Evolutionary conservation across 1,139 yeast species (phyloP).

Genomic region (Candida labiduridarum): DNA sequence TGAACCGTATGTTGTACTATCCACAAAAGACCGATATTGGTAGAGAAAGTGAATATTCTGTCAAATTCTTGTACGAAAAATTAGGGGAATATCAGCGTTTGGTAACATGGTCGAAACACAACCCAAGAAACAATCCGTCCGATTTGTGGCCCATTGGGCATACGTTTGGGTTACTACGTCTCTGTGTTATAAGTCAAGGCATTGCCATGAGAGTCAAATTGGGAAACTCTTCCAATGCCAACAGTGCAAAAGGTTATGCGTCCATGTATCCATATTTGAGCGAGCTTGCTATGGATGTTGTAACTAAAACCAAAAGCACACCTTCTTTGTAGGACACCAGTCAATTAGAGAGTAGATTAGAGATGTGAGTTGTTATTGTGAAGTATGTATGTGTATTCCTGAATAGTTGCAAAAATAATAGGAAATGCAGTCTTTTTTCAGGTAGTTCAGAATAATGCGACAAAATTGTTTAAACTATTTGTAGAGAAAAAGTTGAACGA

Average conservation of each 20-base stretch:
- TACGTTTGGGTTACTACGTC: conserved; percentile 60
- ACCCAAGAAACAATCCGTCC: conserved; percentile 40
- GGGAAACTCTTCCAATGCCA: conserved; percentile 65
- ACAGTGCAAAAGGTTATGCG: conserved; percentile 51
- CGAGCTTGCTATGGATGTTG: conserved; percentile 29
- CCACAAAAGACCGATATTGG: conserved; percentile 41
- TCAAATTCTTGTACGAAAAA: conserved; percentile 23
- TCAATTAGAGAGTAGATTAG: background rate
- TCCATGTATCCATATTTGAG: conserved; percentile 48
- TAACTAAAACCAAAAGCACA: background rate
- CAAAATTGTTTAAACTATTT: no score
- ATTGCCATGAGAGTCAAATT: conserved; percentile 61
- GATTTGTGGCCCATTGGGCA: conserved; percentile 57
- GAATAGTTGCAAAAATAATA: no score
- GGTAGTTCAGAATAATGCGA: no score
- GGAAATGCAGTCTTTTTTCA: no score
- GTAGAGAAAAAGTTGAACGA: no score
- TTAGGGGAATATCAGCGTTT: conserved; percentile 22
- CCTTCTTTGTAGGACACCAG: background rate
- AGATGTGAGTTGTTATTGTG: no score
- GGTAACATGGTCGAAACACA: conserved; percentile 34
- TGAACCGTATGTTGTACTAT: conserved; percentile 31
- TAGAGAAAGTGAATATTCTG: conserved; percentile 34
- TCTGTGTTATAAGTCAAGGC: conserved; percentile 67
- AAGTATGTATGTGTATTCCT: background rate